Conservation (phyloP, 2,329 filamentous ascomycete genomes). For the Byssoonygena ceratinophila region DNA sequence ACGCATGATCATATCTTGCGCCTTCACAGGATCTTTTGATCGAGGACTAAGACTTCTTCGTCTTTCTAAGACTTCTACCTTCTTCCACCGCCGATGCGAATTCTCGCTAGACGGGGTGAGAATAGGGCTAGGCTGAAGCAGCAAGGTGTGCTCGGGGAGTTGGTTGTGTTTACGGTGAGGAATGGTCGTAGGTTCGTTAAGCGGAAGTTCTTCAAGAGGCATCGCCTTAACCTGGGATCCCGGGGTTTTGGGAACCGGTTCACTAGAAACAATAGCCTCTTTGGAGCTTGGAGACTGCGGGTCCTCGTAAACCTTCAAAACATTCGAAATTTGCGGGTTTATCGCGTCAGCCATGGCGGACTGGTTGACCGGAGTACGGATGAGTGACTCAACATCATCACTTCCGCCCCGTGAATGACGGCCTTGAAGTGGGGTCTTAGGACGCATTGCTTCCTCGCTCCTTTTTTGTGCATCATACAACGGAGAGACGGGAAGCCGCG, state of each 20-base stretch:
- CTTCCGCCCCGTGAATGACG: not conserved
- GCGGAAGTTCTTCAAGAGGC: slow-evolving; percentile 32
- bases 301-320: slow-evolving; percentile 44
- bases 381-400: not conserved
- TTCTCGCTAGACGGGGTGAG: slow-evolving; percentile 18
- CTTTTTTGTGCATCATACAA: slow-evolving; percentile 10
- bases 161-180: slow-evolving; percentile 22
- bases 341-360: not conserved
- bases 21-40: slow-evolving; percentile 31
- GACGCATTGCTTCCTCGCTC: slow-evolving; percentile 11
- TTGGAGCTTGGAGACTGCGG: slow-evolving; percentile 33
- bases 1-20: slow-evolving; percentile 31
- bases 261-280: slow-evolving; percentile 18
- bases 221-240: slow-evolving; percentile 21
- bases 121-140: slow-evolving; percentile 9
- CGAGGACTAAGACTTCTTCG: slow-evolving; percentile 30
- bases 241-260: slow-evolving; percentile 18
- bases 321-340: slow-evolving; percentile 4
- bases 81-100: slow-evolving; percentile 26
- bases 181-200: slow-evolving; percentile 28
- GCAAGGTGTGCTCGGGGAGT: slow-evolving; percentile 13
- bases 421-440: slow-evolving; percentile 12
- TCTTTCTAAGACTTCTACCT: slow-evolving; percentile 23
- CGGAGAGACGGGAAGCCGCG: slow-evolving; percentile 15
- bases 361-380: not conserved